Conservation (phyloP, 2,329 filamentous ascomycete species). For the Sclerotinia spermophila region DNA sequence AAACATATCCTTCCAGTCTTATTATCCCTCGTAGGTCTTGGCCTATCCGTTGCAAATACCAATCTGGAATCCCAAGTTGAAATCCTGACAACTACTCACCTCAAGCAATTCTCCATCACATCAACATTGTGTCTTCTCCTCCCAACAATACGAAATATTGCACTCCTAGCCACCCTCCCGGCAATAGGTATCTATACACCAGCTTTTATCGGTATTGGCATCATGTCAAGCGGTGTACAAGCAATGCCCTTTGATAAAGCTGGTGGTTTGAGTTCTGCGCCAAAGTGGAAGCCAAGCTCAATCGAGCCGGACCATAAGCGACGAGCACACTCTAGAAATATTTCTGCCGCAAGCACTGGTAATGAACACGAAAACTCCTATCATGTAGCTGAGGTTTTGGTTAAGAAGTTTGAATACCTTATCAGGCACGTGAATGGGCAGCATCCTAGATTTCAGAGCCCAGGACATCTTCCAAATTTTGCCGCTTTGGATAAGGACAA, state of each 20-base stretch:
- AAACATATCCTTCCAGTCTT: not conserved
- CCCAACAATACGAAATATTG: not conserved
- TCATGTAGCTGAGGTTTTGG: not conserved
- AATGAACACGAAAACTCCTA: not conserved
- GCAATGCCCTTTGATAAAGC: not conserved
- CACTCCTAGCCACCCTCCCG: not conserved
- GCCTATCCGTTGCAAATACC: not conserved
- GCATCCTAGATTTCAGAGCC: not conserved
- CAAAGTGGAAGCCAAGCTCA: not conserved
- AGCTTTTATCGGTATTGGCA: not conserved
- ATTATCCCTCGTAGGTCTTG: not conserved
- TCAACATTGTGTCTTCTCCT: not conserved
- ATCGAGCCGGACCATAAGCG: not conserved
- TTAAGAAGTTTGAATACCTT: not conserved
- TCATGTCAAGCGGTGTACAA: not conserved
- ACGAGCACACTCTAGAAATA: not conserved
- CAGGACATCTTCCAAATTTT: not conserved
- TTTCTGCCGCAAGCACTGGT: not conserved
- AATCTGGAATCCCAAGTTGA: not conserved
- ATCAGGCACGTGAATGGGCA: not conserved
- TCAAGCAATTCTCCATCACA: not conserved
- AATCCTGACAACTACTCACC: not conserved
- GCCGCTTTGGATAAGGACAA: no score
- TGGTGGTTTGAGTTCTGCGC: not conserved
- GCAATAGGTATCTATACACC: not conserved